Base-by-base conservation (phyloP, 1,284 basidiomycete species). In the Tetrapyrgos nigripes region DNA sequence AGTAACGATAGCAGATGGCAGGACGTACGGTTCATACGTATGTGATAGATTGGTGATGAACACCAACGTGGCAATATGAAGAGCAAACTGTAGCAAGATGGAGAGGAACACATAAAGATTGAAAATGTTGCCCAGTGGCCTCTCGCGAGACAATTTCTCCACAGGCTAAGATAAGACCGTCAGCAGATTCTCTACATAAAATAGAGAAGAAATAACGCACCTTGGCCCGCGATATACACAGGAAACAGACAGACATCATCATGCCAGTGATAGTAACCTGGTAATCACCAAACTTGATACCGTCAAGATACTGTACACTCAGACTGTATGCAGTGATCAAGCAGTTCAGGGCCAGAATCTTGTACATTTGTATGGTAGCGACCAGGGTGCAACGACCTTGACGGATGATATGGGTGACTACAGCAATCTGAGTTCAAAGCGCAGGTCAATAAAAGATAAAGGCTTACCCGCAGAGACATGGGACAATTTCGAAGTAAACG, bases 341-440 rank as follows among this genome's bases (percentile, higher is more conserved):
- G 72, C 96, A 97, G 74, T 98, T 98, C 61, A 97, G 80, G 2
- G 96, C 96, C 37, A 98, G 82, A 66, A 98, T 98, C 81, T 97
- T 97, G 88, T 97, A 98, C 96, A 98, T 98, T 77, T 98, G 96
- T 58, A 96, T 92, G 1, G 96, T 98, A 1, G 96, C 96, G 45
- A 98, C 96, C 14, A 98, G 87, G 0, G 96, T 98, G 79, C 96
- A 97, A 47, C 96, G 91, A 23, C 96, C 96, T 78, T 98, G 96
- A 46, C 96, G 89, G 66, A 98, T 97, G 72, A 98, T 97, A 72
- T 96, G 94, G 27, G 93, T 91, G 68, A 97, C 93, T 94, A 63
- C 29, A 26, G 35, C 6, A 60, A 37, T 26, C 37, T 37, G 50
- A 59, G 45, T 31, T 10, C 8, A 6, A 46, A 19, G n/a, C 4